phyloP scores from a whole-genome alignment of 768 basidiomycete species.

The Amanita exitialis region DNA sequence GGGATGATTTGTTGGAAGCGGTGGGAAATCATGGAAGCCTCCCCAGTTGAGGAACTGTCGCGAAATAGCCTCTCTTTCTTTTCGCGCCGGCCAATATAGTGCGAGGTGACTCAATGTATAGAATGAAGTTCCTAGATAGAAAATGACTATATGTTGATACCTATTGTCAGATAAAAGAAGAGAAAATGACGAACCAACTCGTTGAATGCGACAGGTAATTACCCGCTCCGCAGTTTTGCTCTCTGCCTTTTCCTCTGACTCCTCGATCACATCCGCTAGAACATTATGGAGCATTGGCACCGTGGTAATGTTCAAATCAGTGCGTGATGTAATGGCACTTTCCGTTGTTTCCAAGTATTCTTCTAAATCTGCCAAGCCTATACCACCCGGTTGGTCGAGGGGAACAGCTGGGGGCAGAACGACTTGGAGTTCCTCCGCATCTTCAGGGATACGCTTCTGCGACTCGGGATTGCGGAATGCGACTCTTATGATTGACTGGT shows the following conservation, averaged over 20 bases:
- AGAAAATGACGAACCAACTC: not conserved
- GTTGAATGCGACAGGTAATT: not conserved
- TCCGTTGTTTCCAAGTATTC: conserved; percentile 11
- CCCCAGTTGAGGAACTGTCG: conserved; percentile 22
- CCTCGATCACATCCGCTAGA: not conserved
- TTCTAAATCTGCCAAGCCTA: conserved; percentile 27
- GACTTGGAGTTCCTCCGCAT: conserved; percentile 15
- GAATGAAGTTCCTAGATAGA: not conserved
- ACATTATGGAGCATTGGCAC: not conserved
- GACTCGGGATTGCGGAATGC: conserved; percentile 37
- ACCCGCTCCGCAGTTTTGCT: not conserved
- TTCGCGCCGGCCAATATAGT: not conserved
- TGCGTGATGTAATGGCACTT: conserved; percentile 5
- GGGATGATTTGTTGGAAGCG: conserved; percentile 14
- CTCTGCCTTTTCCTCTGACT: not conserved
- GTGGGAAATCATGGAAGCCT: conserved; percentile 22
- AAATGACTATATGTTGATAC: not conserved
- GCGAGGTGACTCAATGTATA: not conserved
- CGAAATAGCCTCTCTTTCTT: not conserved
- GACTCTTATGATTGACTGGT: conserved; percentile 31
- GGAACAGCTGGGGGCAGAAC: conserved; percentile 16
- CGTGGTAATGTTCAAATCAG: not conserved
- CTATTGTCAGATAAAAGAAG: not conserved
- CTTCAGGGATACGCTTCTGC: conserved; percentile 22
- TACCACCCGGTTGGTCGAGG: conserved; percentile 17